Base-by-base conservation (phyloP, 257 asterid genomes). In the Nyctanthes arbortristis region DNA sequence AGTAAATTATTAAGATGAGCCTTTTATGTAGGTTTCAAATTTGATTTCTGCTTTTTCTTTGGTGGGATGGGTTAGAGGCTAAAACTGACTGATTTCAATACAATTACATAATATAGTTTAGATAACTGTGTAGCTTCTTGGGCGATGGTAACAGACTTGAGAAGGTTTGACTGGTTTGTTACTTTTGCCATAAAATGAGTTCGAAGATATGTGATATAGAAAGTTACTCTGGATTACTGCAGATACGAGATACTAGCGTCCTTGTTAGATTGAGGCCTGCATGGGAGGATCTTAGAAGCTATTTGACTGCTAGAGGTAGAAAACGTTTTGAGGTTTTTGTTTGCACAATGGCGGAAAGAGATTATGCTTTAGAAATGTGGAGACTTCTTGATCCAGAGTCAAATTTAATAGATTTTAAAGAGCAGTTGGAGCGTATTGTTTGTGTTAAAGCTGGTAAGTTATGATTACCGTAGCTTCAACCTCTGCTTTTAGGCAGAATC, bases 301-400 rank as follows among this genome's bases (percentile, higher is more conserved):
- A 93, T 80, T 80, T 93, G 80, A 93, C 92, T 79, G 98, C 98
- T 37, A 87, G 79, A 92, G 98, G 98, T 24, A 88, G 97, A 47
- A 93, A 93, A 80, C 92, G 97, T 20, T 93, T 93, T 74, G 98
- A 93, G 75, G 97, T 93, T 79, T 93, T 85, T 84, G 98, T 93
- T 75, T 93, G 98, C 86, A 93, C 98, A 31, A 93, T 93, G 98
- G 98, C 98, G 36, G 98, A 93, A 79, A 85, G 96, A 79, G 97
- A 93, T 79, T 93, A 93, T 77, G 98, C 98, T 55, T 67, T 93
- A 77, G 98, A 93, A 81, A 93, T 93, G 98, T 93, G 98, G 98
- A 89, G 98, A 79, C 97, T 93, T 76, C 97, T 93, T 70, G 98
- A 93, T 75, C 97, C 98, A 20, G 97, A 88, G 43, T 93, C 96